Conservation (phyloP, 2,329 filamentous ascomycete genomes). For the Xylariaceae sp. region DNA sequence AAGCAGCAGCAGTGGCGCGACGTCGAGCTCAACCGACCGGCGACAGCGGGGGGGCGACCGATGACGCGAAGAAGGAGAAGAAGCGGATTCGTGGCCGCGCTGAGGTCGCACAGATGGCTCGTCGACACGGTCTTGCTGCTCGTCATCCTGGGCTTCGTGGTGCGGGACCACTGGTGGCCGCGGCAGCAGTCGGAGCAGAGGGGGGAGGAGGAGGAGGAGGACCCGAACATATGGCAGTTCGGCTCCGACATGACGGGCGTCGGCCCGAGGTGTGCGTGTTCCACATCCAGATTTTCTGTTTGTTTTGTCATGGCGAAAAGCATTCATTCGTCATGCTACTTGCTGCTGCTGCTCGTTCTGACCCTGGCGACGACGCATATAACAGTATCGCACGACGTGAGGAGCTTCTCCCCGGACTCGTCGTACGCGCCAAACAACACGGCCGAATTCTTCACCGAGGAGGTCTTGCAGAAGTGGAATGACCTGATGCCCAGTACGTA, state of each 20-base stretch:
- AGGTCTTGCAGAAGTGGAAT: conserved; percentile 30
- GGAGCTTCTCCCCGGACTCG: conserved; percentile 30
- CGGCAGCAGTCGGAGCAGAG: conserved; percentile 3
- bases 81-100: conserved; percentile 13
- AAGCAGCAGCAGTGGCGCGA: too few relatives aligned
- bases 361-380: too few relatives aligned
- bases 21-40: conserved; percentile 18
- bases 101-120: conserved; percentile 29
- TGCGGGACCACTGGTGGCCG: conserved; percentile 21
- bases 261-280: conserved; percentile 26
- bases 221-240: conserved; percentile 25
- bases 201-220: too few relatives aligned
- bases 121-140: conserved; percentile 31
- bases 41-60: too few relatives aligned
- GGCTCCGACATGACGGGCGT: conserved; percentile 31
- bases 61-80: conserved; percentile 14
- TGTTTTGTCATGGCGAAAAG: too few relatives aligned
- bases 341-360: too few relatives aligned
- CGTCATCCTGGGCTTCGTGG: conserved; percentile 29
- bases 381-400: conserved; percentile 28
- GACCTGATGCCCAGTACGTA: conserved; percentile 31
- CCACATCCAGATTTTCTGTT: too few relatives aligned
- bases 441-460: conserved; percentile 30
- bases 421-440: conserved; percentile 31
- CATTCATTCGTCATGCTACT: too few relatives aligned